phyloP scores from a whole-genome alignment of 2,329 filamentous ascomycete species.

The Ceratocystis albifundus region DNA sequence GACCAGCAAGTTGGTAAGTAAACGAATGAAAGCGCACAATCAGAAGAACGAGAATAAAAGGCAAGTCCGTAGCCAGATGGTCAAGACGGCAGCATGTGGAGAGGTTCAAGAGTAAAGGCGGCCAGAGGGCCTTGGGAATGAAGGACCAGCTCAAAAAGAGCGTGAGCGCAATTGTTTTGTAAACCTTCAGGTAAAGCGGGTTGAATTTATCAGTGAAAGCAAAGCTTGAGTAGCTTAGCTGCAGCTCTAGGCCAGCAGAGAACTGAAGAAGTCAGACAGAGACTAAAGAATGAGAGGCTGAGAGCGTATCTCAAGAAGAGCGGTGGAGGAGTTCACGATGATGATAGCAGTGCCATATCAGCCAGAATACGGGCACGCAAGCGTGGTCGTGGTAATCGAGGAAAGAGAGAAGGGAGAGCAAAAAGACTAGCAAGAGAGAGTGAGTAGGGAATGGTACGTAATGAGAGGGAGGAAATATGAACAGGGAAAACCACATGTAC shows the following conservation, averaged over 20 bases:
- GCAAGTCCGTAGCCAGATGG: neutral
- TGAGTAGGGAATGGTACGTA: too few relatives aligned
- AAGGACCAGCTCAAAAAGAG: constrained; percentile 5
- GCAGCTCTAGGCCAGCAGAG: constrained; percentile 18
- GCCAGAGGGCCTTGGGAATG: constrained; percentile 1
- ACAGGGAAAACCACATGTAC: constrained; percentile 14
- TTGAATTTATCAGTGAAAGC: neutral
- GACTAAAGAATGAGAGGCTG: constrained; percentile 9
- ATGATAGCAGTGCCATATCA: constrained; percentile 16
- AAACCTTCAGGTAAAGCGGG: neutral
- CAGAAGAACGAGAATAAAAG: neutral
- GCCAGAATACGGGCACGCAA: constrained; percentile 14
- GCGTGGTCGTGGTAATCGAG: constrained; percentile 13
- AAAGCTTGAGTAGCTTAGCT: constrained; percentile 5
- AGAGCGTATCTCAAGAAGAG: neutral
- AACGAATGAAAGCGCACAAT: neutral
- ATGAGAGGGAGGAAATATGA: neutral
- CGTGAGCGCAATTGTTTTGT: neutral
- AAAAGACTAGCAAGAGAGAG: neutral
- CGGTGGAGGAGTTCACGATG: constrained; percentile 8
- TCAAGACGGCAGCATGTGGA: neutral
- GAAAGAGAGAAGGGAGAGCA: constrained; percentile 20
- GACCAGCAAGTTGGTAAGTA: neutral
- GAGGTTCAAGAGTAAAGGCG: neutral
- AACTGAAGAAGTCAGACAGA: constrained; percentile 11